Conservation (phyloP, 306 rosid genomes). For the Inga oerstediana region DNA sequence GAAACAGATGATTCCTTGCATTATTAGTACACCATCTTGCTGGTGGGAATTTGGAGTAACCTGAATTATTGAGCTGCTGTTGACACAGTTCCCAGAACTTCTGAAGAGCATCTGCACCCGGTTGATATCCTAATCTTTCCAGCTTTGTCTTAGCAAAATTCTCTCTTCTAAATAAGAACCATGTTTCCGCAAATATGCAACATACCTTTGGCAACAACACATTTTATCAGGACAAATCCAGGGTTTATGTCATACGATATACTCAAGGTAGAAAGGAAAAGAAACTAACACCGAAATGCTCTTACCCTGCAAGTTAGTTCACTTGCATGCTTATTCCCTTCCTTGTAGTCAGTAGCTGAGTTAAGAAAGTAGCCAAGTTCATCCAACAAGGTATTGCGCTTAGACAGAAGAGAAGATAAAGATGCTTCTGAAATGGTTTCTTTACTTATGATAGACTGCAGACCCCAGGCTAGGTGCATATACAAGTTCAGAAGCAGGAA, state of each 20-base stretch:
- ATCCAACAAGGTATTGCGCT: conserved; percentile 66
- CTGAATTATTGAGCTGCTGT: conserved; percentile 73
- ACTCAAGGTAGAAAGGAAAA: conserved; percentile 21
- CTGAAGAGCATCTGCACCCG: conserved; percentile 54
- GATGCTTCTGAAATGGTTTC: conserved; percentile 66
- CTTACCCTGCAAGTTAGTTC: conserved; percentile 82
- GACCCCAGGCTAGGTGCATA: conserved; percentile 74
- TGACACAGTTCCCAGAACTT: conserved; percentile 86
- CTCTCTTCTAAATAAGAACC: conserved; percentile 60
- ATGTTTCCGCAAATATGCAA: conserved; percentile 61
- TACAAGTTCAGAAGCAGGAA: conserved; percentile 82
- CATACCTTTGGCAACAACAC: conserved; percentile 65
- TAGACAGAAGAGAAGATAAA: conserved; percentile 56
- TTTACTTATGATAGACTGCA: conserved; percentile 54
- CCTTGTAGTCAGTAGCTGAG: conserved; percentile 56
- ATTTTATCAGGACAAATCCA: conserved; percentile 42
- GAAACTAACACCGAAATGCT: conserved; percentile 29
- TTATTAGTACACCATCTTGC: background rate
- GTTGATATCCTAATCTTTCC: conserved; percentile 73
- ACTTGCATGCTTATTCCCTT: conserved; percentile 52
- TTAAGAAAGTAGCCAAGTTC: conserved; percentile 68
- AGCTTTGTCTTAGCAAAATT: conserved; percentile 59
- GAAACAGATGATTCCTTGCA: conserved; percentile 21
- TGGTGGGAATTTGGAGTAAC: conserved; percentile 40
- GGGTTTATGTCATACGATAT: conserved; percentile 16